These are phyloP conservation scores for Pseudevernia furfuracea DNA, from an alignment of 495 filamentous ascomycete genomes.

Conservation along the genomic window DNA sequence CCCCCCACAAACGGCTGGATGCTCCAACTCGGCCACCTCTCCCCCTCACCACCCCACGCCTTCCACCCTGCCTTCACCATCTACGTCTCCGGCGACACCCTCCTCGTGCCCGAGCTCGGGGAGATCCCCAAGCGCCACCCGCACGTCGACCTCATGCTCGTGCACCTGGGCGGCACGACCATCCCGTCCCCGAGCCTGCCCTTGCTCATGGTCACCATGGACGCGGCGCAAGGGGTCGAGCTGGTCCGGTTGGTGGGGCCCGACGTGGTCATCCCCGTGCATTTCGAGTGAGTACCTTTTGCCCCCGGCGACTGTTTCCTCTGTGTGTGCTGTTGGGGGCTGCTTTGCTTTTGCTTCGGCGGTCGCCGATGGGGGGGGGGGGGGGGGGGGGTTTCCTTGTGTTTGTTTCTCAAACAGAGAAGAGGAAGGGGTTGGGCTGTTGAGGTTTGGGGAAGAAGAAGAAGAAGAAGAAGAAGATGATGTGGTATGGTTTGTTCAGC, in stretches of 20 bases:
- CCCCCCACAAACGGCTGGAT: constrained; percentile 71
- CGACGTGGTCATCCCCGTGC: constrained; percentile 60
- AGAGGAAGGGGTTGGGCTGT: too few species aligned
- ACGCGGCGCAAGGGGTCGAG: constrained; percentile 54
- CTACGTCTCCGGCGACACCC: constrained; percentile 68
- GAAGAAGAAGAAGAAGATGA: too few species aligned
- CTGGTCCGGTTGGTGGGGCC: constrained; percentile 54
- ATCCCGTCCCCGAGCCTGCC: constrained; percentile 51
- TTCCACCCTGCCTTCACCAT: constrained; percentile 34
- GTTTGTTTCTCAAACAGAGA: too few species aligned
- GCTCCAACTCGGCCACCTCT: constrained; percentile 50
- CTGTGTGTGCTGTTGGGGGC: too few species aligned
- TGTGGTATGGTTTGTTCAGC: too few species aligned
- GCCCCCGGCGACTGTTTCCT: too few species aligned
- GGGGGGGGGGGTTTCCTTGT: too few species aligned
- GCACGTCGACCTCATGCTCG: constrained; percentile 58
- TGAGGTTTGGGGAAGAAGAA: too few species aligned
- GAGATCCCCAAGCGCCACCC: constrained; percentile 49
- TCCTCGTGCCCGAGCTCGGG: constrained; percentile 54
- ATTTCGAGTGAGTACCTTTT: constrained; percentile 53
- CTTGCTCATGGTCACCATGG: constrained; percentile 67
- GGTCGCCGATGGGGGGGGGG: too few species aligned
- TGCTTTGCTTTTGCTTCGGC: too few species aligned
- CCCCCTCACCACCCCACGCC: neutral
- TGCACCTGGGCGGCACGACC: constrained; percentile 59